phyloP scores from a whole-genome alignment of 768 basidiomycete species.

The Cantharellus cinnabarinus region DNA sequence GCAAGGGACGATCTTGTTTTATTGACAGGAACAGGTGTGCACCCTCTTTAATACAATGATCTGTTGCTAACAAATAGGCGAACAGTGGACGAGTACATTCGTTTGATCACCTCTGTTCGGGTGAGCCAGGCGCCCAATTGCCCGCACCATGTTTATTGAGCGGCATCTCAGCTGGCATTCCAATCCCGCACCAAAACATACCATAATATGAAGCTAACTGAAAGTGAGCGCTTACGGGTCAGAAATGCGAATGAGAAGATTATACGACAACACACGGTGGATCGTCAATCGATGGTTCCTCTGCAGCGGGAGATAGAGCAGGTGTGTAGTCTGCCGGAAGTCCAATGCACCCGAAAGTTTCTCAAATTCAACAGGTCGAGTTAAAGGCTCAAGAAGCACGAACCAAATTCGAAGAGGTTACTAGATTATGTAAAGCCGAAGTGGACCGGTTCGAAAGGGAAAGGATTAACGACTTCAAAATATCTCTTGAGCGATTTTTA shows the following conservation, averaged over 20 bases:
- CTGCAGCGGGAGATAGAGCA: slow-evolving; percentile 69
- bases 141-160: neutral
- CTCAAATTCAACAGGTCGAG: slow-evolving; percentile 40
- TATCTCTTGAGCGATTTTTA: slow-evolving; percentile 58
- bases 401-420: slow-evolving; percentile 75
- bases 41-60: neutral
- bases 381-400: slow-evolving; percentile 63
- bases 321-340: slow-evolving; percentile 22
- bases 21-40: slow-evolving; percentile 50
- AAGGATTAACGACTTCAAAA: slow-evolving; percentile 83
- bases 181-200: slow-evolving; percentile 69
- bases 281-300: slow-evolving; percentile 45
- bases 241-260: slow-evolving; percentile 67
- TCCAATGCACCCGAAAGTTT: neutral
- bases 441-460: slow-evolving; percentile 83
- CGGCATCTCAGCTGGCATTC: slow-evolving; percentile 50
- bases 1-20: slow-evolving; percentile 67
- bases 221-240: slow-evolving; percentile 49
- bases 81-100: slow-evolving; percentile 75
- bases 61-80: neutral
- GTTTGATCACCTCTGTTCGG: slow-evolving; percentile 70
- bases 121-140: slow-evolving; percentile 23
- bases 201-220: slow-evolving; percentile 59
- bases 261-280: slow-evolving; percentile 52
- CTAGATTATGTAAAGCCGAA: slow-evolving; percentile 75